Evolutionary conservation across 2,329 filamentous ascomycete genomes (phyloP), one percentile per base, ranked within the genome.

Genomic region (Paracoccidioides brasiliensis): DNA sequence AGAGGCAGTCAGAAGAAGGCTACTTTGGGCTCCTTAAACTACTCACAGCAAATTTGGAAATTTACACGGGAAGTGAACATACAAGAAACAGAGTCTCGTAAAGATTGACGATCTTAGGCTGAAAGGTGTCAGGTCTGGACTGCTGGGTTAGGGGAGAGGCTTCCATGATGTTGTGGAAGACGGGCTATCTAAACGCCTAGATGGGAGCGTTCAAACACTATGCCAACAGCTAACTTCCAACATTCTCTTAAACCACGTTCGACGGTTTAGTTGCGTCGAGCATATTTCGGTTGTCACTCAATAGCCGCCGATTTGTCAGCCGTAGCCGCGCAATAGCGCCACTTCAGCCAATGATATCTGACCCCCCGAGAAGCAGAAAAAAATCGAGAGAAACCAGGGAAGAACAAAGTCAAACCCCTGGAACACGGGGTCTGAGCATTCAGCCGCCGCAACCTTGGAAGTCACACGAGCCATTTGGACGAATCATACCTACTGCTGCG

Each of bases 111-210:
- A 98, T 88, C 76, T 98, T 98, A 55, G 88, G 91, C 72, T 94
- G 86, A 69, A 98, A 96, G 43, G 85, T 82, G 70, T 94, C 86
- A 55, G 91, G 93, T 65, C 89, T 82, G 72, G 83, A 82, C 78
- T 96, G 90, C 73, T 94, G 90, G 56, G 90, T 95, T 68, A 98
- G 81, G 61, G 93, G 93, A 69, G 91, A 97, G 64, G 84, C 80
- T 76, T 95, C 88, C 88, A 94, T 94, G 55, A 46, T 57, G 28
- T 28, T n/a, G 38, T 12, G 49, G 22, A 22, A 38, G 50, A 42
- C 3, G 2, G 8, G 38, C 37, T 22, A 7, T n/a, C 8, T 41
- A 22, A 41, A n/a, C 22, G 49, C 37, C 33, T 22, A 48, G 22
- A 22, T 22, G 22, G 22, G 2, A 22, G 2, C 22, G 22, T 22